Evolutionary conservation across 2,329 filamentous ascomycete species (phyloP).

Genomic region (Colletotrichum cuscutae): DNA sequence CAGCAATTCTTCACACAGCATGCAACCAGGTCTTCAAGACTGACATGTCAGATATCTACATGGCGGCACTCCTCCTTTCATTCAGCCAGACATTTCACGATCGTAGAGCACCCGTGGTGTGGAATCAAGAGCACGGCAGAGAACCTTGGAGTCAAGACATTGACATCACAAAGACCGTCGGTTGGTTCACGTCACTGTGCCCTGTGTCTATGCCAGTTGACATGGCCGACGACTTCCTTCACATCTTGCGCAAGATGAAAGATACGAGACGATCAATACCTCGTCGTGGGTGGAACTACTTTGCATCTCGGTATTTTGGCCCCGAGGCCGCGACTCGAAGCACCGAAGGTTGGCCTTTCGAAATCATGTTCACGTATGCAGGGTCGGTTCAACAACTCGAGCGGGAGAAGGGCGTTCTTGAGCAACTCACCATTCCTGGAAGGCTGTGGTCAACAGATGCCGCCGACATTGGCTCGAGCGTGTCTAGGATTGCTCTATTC

Average conservation of each 20-base stretch:
- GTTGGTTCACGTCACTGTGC: conserved; percentile 69
- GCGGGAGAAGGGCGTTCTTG: conserved; percentile 58
- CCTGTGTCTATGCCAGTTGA: conserved; percentile 59
- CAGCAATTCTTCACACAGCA: conserved; percentile 52
- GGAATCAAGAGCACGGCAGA: conserved; percentile 64
- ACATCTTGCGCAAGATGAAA: conserved; percentile 63
- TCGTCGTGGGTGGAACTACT: conserved; percentile 59
- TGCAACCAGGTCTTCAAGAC: conserved; percentile 60
- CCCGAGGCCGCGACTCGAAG: conserved; percentile 43
- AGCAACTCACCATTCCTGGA: conserved; percentile 55
- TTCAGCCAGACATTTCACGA: conserved; percentile 67
- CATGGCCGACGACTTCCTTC: conserved; percentile 57
- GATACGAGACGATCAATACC: conserved; percentile 58
- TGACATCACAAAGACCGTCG: conserved; percentile 66
- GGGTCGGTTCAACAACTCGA: conserved; percentile 61
- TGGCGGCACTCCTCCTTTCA: conserved; percentile 64
- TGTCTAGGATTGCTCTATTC: conserved; percentile 61
- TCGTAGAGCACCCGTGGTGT: conserved; percentile 60
- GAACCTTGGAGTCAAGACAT: conserved; percentile 55
- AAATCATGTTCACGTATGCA: conserved; percentile 68
- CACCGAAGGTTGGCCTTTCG: conserved; percentile 58
- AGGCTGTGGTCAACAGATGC: conserved; percentile 49
- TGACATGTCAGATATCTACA: conserved; percentile 63
- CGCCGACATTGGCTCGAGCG: conserved; percentile 55
- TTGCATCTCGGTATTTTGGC: conserved; percentile 55